These are phyloP conservation scores for Tylopilus cervinicoccineus DNA, from an alignment of 768 basidiomycete species.

Conservation along the genomic window DNA sequence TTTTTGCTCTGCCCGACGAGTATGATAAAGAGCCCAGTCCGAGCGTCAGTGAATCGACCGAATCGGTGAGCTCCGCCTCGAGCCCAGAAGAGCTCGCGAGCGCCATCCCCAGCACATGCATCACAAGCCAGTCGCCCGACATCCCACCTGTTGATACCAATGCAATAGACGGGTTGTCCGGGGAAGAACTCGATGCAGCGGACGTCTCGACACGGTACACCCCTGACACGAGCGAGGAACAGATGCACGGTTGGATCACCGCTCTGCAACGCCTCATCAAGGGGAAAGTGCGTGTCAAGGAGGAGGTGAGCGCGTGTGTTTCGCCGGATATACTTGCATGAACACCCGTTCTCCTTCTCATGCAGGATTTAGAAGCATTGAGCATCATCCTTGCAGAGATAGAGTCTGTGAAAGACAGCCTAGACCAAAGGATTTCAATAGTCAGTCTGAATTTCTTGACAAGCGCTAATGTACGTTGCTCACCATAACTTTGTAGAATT, in stretches of 20 bases:
- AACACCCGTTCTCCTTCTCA: background rate
- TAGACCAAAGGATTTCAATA: conserved; percentile 3
- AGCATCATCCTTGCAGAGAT: conserved; percentile 29
- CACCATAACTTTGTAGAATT: conserved; percentile 10
- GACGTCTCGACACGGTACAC: background rate
- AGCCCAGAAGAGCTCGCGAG: background rate
- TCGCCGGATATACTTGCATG: background rate
- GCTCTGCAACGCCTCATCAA: conserved; percentile 31
- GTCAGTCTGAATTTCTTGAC: conserved; percentile 12
- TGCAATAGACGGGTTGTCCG: background rate
- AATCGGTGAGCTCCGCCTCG: conserved; percentile 1
- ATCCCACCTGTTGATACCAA: background rate
- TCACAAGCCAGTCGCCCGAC: conserved; percentile 20
- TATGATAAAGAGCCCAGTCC: conserved; percentile 2
- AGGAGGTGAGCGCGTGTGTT: conserved; percentile 14
- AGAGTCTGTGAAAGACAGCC: conserved; percentile 21
- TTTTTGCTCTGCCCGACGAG: conserved; percentile 7
- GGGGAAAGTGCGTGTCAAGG: conserved; percentile 21
- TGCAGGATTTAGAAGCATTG: conserved; percentile 24
- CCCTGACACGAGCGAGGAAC: conserved; percentile 1
- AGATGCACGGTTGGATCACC: conserved; percentile 15
- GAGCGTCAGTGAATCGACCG: conserved; percentile 1
- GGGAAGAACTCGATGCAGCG: background rate
- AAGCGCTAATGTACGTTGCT: background rate
- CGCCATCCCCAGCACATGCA: conserved; percentile 12